Evolutionary conservation across 2,329 filamentous ascomycete species (phyloP), one percentile per base, ranked within the genome.

Genomic region (Tympanopsis confertula): DNA sequence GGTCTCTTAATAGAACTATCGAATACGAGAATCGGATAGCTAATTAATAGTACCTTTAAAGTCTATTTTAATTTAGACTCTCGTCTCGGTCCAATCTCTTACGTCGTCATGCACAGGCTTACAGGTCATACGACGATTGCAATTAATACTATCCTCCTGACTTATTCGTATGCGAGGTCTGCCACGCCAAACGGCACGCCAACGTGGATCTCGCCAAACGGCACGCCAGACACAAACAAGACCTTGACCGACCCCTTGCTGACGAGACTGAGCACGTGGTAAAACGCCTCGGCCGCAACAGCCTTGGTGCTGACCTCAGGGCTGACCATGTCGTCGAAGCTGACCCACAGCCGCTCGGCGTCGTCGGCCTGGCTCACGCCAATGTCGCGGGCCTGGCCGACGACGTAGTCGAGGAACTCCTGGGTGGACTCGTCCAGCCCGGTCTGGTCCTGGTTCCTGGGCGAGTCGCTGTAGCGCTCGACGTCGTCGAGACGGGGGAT

Each of bases 221-320:
- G 56, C 37, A 54, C 38, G 20, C 55, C 55, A 3, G 47, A 49
- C 2, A 68, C 61, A 56, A 94, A 86, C 43, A 69, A 57, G 4
- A 88, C 74, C 14, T 59, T 53, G 33, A 89, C 59, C 39, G 71
- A 55, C 2, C 69, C 69, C 56, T 78, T 85, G 2, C 76, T 86
- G 4, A 74, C 78, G 32, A 91, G 66, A 10, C 71, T 67, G 13
- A 93, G 68, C 2, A 85, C 67, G 53, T 91, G 83, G 59, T 82
- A 74, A 51, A 86, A 81, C 0, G 78, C 85, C 53, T 87, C 82
- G 2, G 82, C 78, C 5, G 81, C 83, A 12, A 86, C 76, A 20
- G 73, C 61, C 24, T 64, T 68, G 20, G 71, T 74, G 30, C 62
- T 59, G 35, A 64, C 57, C 7, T 51, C 50, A 0, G 75, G 69